phyloP scores from a whole-genome alignment of 176 grass and related monocot species.

The Phragmites australis region DNA sequence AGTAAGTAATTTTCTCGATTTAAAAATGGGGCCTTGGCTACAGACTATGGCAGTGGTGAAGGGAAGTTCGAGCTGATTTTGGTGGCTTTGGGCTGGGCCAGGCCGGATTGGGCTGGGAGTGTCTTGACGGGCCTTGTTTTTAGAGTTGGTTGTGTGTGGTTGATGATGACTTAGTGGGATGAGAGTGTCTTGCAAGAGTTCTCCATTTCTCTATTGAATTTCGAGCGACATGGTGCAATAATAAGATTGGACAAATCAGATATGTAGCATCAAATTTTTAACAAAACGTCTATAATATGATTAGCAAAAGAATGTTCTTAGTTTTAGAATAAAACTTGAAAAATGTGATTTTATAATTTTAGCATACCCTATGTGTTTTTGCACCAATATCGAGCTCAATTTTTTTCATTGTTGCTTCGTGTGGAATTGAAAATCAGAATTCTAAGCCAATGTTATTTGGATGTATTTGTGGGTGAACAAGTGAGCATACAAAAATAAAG shows the following conservation, averaged over 20 bases:
- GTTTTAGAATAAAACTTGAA: not conserved
- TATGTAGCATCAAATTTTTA: not conserved
- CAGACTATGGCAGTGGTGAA: slow-evolving; percentile 14
- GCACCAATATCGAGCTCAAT: not conserved
- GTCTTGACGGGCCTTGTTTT: not conserved
- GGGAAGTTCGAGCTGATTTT: slow-evolving; percentile 20
- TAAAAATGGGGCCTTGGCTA: not conserved
- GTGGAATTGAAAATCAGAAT: not conserved
- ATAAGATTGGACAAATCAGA: not conserved
- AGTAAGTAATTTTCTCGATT: no score
- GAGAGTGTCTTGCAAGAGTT: not conserved
- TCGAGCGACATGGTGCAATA: not conserved
- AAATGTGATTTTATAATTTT: not conserved
- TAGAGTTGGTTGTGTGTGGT: not conserved
- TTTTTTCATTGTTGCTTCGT: not conserved
- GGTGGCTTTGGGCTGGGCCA: slow-evolving; percentile 29
- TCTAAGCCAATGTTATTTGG: not conserved
- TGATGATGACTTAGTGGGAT: not conserved
- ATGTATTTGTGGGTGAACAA: not conserved
- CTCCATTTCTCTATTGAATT: not conserved
- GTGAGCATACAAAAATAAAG: not conserved
- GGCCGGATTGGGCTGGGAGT: not conserved
- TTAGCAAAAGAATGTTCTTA: not conserved
- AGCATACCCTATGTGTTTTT: not conserved
- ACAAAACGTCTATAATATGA: not conserved